These are phyloP conservation scores for Diaporthe helianthi DNA, from an alignment of 2,329 filamentous ascomycete species.

Conservation along the genomic window DNA sequence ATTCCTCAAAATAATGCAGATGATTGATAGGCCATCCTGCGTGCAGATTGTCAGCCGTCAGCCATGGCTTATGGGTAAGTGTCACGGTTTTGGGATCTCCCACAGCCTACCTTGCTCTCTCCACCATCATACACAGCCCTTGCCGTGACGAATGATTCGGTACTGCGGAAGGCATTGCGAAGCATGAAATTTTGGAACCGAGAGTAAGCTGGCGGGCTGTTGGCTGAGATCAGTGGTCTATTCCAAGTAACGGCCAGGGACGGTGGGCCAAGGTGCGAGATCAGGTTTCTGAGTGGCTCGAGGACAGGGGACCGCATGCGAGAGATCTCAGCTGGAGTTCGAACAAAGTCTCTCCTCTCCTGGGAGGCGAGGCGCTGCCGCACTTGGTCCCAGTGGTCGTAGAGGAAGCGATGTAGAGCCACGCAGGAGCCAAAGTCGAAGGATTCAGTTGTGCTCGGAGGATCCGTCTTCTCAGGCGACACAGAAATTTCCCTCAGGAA, in stretches of 20 bases:
- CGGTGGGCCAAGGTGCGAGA: conserved; percentile 71
- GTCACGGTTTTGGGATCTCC: neutral
- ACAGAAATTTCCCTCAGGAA: conserved; percentile 74
- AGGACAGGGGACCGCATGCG: conserved; percentile 63
- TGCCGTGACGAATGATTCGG: conserved; percentile 68
- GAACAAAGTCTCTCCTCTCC: conserved; percentile 63
- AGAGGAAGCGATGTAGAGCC: conserved; percentile 71
- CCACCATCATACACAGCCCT: conserved; percentile 74
- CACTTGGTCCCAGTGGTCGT: conserved; percentile 76
- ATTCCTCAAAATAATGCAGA: conserved; percentile 72
- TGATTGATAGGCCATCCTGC: conserved; percentile 70
- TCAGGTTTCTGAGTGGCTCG: conserved; percentile 66
- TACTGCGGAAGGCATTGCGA: conserved; percentile 69
- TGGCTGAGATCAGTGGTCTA: conserved; percentile 68
- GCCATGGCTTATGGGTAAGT: neutral
- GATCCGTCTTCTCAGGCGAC: conserved; percentile 53
- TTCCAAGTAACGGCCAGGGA: conserved; percentile 75
- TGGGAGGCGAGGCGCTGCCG: conserved; percentile 68
- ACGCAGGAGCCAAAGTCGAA: conserved; percentile 77
- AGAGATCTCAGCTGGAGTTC: conserved; percentile 59
- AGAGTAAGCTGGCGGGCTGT: conserved; percentile 69
- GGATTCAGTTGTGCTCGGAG: conserved; percentile 52
- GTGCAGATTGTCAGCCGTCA: conserved; percentile 14
- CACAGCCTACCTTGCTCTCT: conserved; percentile 65
- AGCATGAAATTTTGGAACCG: conserved; percentile 78